Evolutionary conservation across 768 basidiomycete species (phyloP).

Genomic region (Lepiota venenata): DNA sequence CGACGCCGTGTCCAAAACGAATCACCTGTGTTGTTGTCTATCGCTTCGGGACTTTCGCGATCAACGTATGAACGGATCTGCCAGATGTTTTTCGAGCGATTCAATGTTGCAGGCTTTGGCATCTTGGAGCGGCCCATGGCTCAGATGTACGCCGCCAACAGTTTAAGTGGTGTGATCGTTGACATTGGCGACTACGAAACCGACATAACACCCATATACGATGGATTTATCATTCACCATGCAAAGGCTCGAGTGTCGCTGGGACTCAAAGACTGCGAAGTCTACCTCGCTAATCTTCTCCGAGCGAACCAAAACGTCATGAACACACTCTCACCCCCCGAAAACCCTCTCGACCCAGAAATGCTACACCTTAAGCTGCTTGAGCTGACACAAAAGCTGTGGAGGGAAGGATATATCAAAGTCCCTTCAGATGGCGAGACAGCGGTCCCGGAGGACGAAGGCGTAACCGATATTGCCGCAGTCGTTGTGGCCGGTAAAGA

Average conservation of each 20-base stretch:
- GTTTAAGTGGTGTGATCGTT: slow-evolving; percentile 70
- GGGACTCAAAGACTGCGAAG: slow-evolving; percentile 70
- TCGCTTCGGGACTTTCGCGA: slow-evolving; percentile 63
- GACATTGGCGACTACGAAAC: slow-evolving; percentile 78
- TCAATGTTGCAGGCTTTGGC: slow-evolving; percentile 83
- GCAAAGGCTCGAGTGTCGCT: slow-evolving; percentile 56
- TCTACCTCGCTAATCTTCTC: slow-evolving; percentile 71
- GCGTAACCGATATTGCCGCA: slow-evolving; percentile 86
- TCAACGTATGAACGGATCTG: slow-evolving; percentile 68
- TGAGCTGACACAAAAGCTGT: slow-evolving; percentile 63
- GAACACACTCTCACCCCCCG: slow-evolving; percentile 52
- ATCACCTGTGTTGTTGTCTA: slow-evolving; percentile 77
- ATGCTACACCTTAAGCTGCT: slow-evolving; percentile 48
- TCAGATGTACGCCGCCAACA: slow-evolving; percentile 76
- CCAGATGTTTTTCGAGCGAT: slow-evolving; percentile 88
- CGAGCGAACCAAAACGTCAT: slow-evolving; percentile 65
- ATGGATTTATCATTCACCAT: slow-evolving; percentile 58
- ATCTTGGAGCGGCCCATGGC: slow-evolving; percentile 82
- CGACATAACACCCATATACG: slow-evolving; percentile 75
- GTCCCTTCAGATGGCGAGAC: slow-evolving; percentile 76
- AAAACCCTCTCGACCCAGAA: slow-evolving; percentile 42
- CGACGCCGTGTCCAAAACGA: slow-evolving; percentile 84
- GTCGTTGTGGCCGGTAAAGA: slow-evolving; percentile 90
- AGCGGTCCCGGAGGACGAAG: slow-evolving; percentile 70
- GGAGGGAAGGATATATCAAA: slow-evolving; percentile 62